Conservation (phyloP, 768 basidiomycete species). For the Russula olivacea region DNA sequence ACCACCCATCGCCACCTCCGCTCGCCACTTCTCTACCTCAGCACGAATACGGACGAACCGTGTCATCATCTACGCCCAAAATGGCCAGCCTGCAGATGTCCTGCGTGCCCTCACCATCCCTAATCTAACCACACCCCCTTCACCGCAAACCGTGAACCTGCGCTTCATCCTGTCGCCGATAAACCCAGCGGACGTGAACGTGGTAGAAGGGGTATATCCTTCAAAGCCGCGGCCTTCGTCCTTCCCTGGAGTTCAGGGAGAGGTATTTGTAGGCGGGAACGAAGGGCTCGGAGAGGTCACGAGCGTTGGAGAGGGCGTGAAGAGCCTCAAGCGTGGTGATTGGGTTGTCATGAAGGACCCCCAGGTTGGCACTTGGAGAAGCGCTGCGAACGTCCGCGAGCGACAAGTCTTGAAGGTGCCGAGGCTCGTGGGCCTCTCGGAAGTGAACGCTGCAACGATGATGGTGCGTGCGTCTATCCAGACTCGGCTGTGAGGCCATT, state of each 20-base stretch:
- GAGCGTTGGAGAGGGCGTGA: conserved; percentile 52
- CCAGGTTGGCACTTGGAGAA: conserved; percentile 74
- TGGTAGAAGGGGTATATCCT: conserved; percentile 80
- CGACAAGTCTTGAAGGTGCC: conserved; percentile 60
- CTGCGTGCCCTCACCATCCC: conserved; percentile 50
- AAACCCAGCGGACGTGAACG: conserved; percentile 79
- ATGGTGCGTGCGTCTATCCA: conserved; percentile 51
- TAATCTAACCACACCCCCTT: conserved; percentile 45
- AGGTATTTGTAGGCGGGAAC: conserved; percentile 63
- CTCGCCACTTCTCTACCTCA: conserved; percentile 31
- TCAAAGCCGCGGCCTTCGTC: conserved; percentile 44
- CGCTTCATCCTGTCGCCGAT: conserved; percentile 66
- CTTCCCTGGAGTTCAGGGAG: conserved; percentile 33
- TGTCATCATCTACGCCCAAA: conserved; percentile 57
- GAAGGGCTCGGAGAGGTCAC: conserved; percentile 68
- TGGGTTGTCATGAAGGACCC: conserved; percentile 68
- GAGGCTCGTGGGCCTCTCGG: conserved; percentile 39
- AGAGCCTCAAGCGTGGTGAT: conserved; percentile 47
- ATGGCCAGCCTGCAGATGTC: conserved; percentile 59
- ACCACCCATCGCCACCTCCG: not conserved
- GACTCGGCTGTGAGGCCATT: not conserved
- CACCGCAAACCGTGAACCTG: conserved; percentile 53
- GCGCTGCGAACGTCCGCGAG: conserved; percentile 46
- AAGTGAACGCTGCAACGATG: conserved; percentile 68
- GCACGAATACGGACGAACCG: conserved; percentile 39